Evolutionary conservation across 2,329 filamentous ascomycete species (phyloP).

Genomic region (Fusarium poae): DNA sequence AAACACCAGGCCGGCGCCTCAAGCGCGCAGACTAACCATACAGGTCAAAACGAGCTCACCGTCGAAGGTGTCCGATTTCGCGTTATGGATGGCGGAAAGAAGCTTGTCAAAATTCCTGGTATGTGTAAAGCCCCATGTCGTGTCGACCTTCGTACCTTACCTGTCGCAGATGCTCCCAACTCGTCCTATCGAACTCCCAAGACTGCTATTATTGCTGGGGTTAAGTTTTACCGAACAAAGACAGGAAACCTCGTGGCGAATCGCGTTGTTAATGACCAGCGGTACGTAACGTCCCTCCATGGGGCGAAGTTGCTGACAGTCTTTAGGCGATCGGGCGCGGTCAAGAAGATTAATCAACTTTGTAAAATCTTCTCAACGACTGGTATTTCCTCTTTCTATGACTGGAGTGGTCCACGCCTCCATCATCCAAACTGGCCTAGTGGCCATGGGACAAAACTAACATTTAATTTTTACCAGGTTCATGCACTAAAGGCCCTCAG

Average conservation of each 20-base stretch:
- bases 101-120: slow-evolving; percentile 82
- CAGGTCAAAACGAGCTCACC: slow-evolving; percentile 70
- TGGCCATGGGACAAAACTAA: slow-evolving; percentile 63
- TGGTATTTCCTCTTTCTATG: slow-evolving; percentile 69
- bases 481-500: slow-evolving; percentile 82
- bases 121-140: slow-evolving; percentile 38
- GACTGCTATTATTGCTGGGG: slow-evolving; percentile 77
- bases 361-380: slow-evolving; percentile 80
- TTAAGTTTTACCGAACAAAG: slow-evolving; percentile 87
- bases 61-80: slow-evolving; percentile 81
- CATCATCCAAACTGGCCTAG: slow-evolving; percentile 47
- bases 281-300: slow-evolving; percentile 66
- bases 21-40: slow-evolving; percentile 40
- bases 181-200: slow-evolving; percentile 79
- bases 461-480: slow-evolving; percentile 69
- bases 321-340: slow-evolving; percentile 62
- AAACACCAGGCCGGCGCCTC: slow-evolving; percentile 46
- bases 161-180: slow-evolving; percentile 66
- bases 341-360: slow-evolving; percentile 78
- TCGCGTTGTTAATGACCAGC: slow-evolving; percentile 79
- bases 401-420: slow-evolving; percentile 42
- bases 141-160: slow-evolving; percentile 47
- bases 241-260: slow-evolving; percentile 87
- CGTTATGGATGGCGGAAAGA: slow-evolving; percentile 83
- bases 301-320: slow-evolving; percentile 55